Percentiles rank a stretch among this genome's conserved stretches.
Conservation (phyloP, 2,329 filamentous ascomycete genomes). For the Epichloe gansuensis region DNA sequence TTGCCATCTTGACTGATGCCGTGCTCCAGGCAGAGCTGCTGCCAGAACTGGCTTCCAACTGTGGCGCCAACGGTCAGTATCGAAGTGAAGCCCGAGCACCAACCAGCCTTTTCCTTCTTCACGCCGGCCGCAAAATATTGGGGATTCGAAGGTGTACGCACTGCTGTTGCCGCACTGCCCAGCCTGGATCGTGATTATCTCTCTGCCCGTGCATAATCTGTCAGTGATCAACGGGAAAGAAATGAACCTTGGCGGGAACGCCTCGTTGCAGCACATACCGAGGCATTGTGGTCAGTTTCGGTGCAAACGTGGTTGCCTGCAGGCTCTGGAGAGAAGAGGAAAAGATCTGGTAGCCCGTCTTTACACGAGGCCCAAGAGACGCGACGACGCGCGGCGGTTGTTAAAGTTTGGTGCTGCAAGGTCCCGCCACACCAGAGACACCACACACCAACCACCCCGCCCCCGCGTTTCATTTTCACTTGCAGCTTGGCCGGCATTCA, state of each 20-base stretch:
- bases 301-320: not conserved
- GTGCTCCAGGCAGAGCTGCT: constrained; percentile 95
- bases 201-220: constrained; percentile 38
- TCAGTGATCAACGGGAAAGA: constrained; percentile 4
- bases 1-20: constrained; percentile 97
- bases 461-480: constrained; percentile 8
- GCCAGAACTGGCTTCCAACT: constrained; percentile 99
- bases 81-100: not conserved
- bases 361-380: constrained; percentile 1
- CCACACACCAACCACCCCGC: constrained; percentile 4
- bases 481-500: not conserved
- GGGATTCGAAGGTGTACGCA: constrained; percentile 36
- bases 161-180: constrained; percentile 99
- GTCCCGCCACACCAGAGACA: not conserved
- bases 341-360: not conserved
- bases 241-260: not conserved
- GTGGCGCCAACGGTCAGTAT: constrained; percentile 1
- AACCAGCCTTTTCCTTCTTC: not conserved
- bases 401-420: not conserved
- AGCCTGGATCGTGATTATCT: constrained; percentile 98
- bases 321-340: too few relatives aligned
- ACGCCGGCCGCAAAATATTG: too few relatives aligned
- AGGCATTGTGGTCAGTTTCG: constrained; percentile 13
- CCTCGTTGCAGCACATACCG: constrained; percentile 9
- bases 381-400: constrained; percentile 3